Percentiles rank a stretch among this genome's conserved stretches.
phyloP scores from a whole-genome alignment of 2,329 filamentous ascomycete species.

The Aureobasidium leucospermi region DNA sequence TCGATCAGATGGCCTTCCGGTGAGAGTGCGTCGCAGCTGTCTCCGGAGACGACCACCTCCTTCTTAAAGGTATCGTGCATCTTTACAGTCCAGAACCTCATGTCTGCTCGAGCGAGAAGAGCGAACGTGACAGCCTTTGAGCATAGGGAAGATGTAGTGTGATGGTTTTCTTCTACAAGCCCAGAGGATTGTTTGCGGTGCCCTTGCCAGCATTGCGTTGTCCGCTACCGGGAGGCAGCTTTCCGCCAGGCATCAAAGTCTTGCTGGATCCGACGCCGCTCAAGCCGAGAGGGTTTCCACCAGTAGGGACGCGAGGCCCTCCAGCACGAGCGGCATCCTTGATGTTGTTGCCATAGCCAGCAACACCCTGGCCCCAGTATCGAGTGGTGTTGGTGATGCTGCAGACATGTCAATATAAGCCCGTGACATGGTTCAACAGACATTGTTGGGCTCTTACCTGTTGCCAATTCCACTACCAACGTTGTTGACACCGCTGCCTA shows the following conservation, averaged over 20 bases:
- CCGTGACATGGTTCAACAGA: neutral
- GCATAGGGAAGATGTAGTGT: too few relatives aligned
- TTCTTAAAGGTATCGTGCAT: too few relatives aligned
- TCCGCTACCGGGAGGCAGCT: constrained; percentile 16
- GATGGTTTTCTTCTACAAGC: constrained; percentile 23
- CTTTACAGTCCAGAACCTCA: too few relatives aligned
- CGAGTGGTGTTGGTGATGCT: constrained; percentile 39
- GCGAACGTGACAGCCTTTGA: too few relatives aligned
- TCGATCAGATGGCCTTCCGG: too few relatives aligned
- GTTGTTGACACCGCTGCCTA: constrained; percentile 41
- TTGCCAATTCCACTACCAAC: constrained; percentile 38
- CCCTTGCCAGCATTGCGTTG: constrained; percentile 26
- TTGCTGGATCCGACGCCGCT: constrained; percentile 26
- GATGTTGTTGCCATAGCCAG: constrained; percentile 44
- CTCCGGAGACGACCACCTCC: too few relatives aligned
- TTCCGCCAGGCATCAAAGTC: constrained; percentile 20
- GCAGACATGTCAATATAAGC: neutral
- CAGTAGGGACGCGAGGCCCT: constrained; percentile 37
- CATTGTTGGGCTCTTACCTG: constrained; percentile 22
- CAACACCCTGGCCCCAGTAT: constrained; percentile 41
- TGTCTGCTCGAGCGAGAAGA: too few relatives aligned
- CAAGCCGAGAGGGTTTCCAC: constrained; percentile 40
- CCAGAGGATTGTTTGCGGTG: constrained; percentile 36
- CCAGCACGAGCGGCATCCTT: constrained; percentile 41
- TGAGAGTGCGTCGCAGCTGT: too few relatives aligned